A percentile compares a stretch with the other conserved stretches of the same genome.
phyloP scores from a whole-genome alignment of 495 filamentous ascomycete genomes.

The Chaetomium fimeti region DNA sequence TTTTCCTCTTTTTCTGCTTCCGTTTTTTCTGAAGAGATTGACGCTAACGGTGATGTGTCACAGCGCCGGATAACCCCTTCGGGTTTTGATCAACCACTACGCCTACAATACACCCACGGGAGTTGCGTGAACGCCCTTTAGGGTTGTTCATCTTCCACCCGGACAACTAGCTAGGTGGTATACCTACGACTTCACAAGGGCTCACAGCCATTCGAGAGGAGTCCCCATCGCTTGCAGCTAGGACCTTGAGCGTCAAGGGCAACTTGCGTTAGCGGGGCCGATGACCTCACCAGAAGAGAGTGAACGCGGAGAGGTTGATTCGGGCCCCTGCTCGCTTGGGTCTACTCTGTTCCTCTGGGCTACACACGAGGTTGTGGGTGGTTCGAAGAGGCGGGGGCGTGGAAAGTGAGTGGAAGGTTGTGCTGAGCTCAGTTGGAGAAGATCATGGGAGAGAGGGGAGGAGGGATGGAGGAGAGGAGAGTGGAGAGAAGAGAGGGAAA shows the following conservation, averaged over 20 bases:
- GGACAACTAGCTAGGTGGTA: not conserved
- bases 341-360: too few species aligned
- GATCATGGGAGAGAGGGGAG: not conserved
- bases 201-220: too few species aligned
- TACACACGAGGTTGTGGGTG: not conserved
- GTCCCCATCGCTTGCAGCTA: too few species aligned
- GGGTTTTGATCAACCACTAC: constrained; percentile 21
- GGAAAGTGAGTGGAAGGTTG: not conserved
- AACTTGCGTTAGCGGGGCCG: too few species aligned
- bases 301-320: too few species aligned
- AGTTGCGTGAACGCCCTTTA: not conserved
- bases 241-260: too few species aligned
- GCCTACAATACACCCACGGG: not conserved
- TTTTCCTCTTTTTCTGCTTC: constrained; percentile 18
- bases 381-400: not conserved
- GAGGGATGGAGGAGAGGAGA: not conserved
- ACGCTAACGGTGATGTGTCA: not conserved
- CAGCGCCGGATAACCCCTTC: constrained; percentile 33
- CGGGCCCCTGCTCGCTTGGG: not conserved
- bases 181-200: not conserved
- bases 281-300: too few species aligned
- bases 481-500: not conserved
- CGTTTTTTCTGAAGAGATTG: constrained; percentile 3
- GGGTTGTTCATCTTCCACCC: not conserved
- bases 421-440: not conserved